Base-by-base conservation (phyloP, 192 early-diverging fungal genomes). In the Umbelopsis sp. region DNA sequence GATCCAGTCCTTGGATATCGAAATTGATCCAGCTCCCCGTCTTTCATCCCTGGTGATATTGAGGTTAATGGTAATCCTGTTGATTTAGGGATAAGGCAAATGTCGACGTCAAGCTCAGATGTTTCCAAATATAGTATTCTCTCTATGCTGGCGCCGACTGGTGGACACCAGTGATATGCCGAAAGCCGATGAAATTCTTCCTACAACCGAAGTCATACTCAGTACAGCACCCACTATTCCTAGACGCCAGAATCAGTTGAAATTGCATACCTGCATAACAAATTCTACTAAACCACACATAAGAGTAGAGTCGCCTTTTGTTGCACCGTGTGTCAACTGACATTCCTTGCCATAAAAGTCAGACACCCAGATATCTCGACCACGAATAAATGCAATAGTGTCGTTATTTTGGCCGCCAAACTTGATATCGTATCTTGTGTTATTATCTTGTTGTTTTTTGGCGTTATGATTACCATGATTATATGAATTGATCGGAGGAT, bases 161-260 rank as follows among this genome's bases (percentile, higher is more conserved):
- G 31, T 11, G 84, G 83, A 5, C 77, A 74, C 89, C 88, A 91
- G 68, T 84, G 85, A 71, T 89, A 91, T 32, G 87, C 86, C 10
- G 89, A 86, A 41, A 78, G 85, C 43, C 90, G 76, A 65, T 85
- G 84, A 62, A 91, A 91, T 70, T 91, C 90, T 72, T 91, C 90
- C 77, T 81, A 56, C 54, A 56, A 70, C n/a, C 44, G n/a, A n/a
- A n/a, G n/a, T n/a, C n/a, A n/a, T n/a, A n/a, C n/a, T n/a, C n/a
- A n/a, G n/a, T n/a, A 54, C 10, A 44, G 9, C 20, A 69, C 26
- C 38, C n/a, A 29, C 44, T 4, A 17, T 25, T 11, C 24, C 7
- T 32, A 6, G 7, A 4, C 7, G 1, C 6, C 16, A 12, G 17
- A 12, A 62, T 25, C 41, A 26, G 16, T 72, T 47, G 69, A 6